Base-by-base conservation (phyloP, 2,329 filamentous ascomycete species). In the Cytospora schulzeri region DNA sequence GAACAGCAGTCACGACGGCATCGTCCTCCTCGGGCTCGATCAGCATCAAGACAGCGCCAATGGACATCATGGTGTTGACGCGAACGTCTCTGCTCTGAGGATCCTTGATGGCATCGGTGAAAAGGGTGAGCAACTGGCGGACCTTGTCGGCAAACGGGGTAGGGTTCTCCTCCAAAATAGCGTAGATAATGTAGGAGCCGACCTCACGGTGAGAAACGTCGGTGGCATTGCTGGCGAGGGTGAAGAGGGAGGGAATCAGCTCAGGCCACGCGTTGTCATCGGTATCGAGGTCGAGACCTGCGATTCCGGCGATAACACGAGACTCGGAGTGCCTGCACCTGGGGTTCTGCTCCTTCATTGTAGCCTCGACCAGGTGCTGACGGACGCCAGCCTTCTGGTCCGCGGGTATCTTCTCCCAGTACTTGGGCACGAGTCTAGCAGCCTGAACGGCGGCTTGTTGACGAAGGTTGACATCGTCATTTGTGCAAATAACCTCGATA, bases 381-480 rank as follows among this genome's bases (percentile, higher is more conserved):
- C 93, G 89, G 59, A 96, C 89, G 68, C 90, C 83, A 64, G 86
- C 83, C 80, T 96, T 96, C 81, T 97, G 89, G 68, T 88, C 85
- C 63, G 84, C 84, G 45, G 89, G 80, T 15, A 96, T 84, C 67
- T 85, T 83, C 65, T 86, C 80, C 95, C 95, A 99, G 81, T 96
- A 93, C 82, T 91, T 96, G 70, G 84, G 78, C 48, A 95, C 90
- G 54, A 96, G 84, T 72, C 92, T 90, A 67, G 92, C 84, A 33
- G 91, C 91, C 83, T 98, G 93, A 69, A 98, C 92, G 60, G 93
- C 91, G 60, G 95, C 93, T 69, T 96, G 85, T 83, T 98, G 95
- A 73, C 93, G 90, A 63, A 97, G 83, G 70, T 88, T 86, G 55
- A 85, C 76, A 73, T 88, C 83, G 66, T 88, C 82, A 77, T 97